Percentiles rank a stretch among this genome's conserved stretches.
Evolutionary conservation across 176 grass and related monocot genomes (phyloP).

Genomic region (Pontederia paniculata): DNA sequence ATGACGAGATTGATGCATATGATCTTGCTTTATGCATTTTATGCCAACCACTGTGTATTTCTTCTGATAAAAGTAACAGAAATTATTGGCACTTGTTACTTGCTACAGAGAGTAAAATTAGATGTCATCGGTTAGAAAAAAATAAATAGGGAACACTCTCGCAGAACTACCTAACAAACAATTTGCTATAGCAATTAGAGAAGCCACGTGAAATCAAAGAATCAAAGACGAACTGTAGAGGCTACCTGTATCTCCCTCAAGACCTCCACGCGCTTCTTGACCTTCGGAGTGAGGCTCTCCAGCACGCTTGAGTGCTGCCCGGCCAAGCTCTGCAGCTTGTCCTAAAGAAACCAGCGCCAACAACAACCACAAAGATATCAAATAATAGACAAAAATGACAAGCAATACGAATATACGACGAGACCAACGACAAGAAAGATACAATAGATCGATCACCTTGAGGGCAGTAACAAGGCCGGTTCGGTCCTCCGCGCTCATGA

Average conservation of each 20-base stretch:
- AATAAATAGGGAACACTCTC: no score
- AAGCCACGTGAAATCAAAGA: not conserved
- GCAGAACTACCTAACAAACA: no score
- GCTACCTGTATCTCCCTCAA: conserved; percentile 18
- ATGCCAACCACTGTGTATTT: no score
- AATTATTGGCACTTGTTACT: no score
- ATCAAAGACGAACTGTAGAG: not conserved
- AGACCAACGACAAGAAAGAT: not conserved
- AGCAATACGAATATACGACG: no score
- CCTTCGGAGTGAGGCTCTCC: conserved; percentile 8
- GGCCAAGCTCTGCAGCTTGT: conserved; percentile 16
- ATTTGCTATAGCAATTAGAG: not conserved
- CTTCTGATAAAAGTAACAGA: no score
- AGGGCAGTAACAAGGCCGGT: conserved; percentile 15
- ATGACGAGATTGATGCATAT: no score
- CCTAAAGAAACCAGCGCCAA: not conserved
- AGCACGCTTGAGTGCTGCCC: conserved; percentile 9
- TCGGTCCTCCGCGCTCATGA: conserved; percentile 13
- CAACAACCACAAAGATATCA: no score
- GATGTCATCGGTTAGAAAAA: no score
- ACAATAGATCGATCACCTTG: not conserved
- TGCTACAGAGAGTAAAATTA: no score
- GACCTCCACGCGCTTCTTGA: conserved; percentile 24
- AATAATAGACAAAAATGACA: not conserved
- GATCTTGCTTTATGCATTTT: no score